These are phyloP conservation scores for Candida namnaoensis DNA, from an alignment of 805 yeast species.

Conservation along the genomic window DNA sequence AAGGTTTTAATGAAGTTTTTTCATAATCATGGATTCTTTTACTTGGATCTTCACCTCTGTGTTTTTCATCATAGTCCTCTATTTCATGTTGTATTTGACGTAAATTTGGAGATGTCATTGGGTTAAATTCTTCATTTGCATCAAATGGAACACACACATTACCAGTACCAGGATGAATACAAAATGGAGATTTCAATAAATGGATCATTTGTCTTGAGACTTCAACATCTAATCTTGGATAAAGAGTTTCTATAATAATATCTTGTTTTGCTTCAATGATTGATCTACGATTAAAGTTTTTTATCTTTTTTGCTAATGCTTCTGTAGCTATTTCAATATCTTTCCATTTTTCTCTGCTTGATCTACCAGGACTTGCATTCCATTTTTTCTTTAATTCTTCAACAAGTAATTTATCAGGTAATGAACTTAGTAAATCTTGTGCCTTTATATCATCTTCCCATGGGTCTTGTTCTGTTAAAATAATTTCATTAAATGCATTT, in stretches of 20 bases:
- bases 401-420: conserved; percentile 49
- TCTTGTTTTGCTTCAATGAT: conserved; percentile 74
- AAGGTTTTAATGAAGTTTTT: conserved; percentile 63
- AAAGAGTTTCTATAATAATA: conserved; percentile 67
- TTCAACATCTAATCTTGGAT: conserved; percentile 89
- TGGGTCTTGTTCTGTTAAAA: conserved; percentile 80
- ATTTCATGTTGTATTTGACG: conserved; percentile 55
- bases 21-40: conserved; percentile 36
- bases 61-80: conserved; percentile 34
- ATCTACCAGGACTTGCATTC: conserved; percentile 40
- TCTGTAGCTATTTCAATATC: conserved; percentile 52
- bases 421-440: conserved; percentile 46
- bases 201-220: conserved; percentile 88
- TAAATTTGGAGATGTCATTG: conserved; percentile 72
- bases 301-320: conserved; percentile 22
- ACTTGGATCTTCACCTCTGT: conserved; percentile 6
- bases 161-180: conserved; percentile 95
- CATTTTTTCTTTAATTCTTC: conserved; percentile 50
- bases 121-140: conserved; percentile 51
- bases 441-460: conserved; percentile 57
- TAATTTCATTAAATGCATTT: conserved; percentile 51
- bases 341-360: conserved; percentile 67
- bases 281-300: conserved; percentile 34
- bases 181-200: conserved; percentile 90
- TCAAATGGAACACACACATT: conserved; percentile 85